Conservation (phyloP, 371 early-diverging fungal genomes). For the Apophysomyces ossiformis region DNA sequence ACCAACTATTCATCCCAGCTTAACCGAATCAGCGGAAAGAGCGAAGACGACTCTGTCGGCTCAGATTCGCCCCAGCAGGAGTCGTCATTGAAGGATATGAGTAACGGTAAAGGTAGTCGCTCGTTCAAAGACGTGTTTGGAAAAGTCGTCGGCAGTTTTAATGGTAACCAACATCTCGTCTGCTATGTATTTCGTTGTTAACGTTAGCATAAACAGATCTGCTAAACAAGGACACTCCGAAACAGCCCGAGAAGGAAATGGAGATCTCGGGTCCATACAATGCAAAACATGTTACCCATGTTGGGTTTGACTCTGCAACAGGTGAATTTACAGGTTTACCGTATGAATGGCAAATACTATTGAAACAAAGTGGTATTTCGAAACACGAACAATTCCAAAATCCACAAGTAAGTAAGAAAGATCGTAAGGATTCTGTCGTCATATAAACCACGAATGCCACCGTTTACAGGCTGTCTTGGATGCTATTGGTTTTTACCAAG, state of each 20-base stretch:
- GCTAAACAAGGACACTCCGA: slow-evolving; percentile 55
- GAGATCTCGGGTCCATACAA: slow-evolving; percentile 97
- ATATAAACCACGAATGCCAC: background rate
- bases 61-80: slow-evolving; percentile 16
- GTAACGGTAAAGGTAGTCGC: slow-evolving; percentile 10
- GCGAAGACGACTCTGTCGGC: slow-evolving; percentile 23
- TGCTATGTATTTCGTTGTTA: slow-evolving; percentile 6
- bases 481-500: slow-evolving; percentile 92
- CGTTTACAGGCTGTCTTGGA: slow-evolving; percentile 82
- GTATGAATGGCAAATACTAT: slow-evolving; percentile 90
- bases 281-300: slow-evolving; percentile 95
- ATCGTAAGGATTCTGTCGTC: background rate
- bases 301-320: slow-evolving; percentile 90
- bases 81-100: slow-evolving; percentile 26
- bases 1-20: slow-evolving; percentile 20
- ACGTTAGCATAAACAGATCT: slow-evolving; percentile 46
- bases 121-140: slow-evolving; percentile 73
- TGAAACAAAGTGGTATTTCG: slow-evolving; percentile 92
- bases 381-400: slow-evolving; percentile 94
- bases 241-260: slow-evolving; percentile 66
- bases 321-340: slow-evolving; percentile 96
- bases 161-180: slow-evolving; percentile 47
- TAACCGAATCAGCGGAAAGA: slow-evolving; percentile 28
- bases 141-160: slow-evolving; percentile 64
- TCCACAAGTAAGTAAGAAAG: slow-evolving; percentile 72